Evolutionary conservation across 345 rosid genomes (phyloP), one percentile per base, ranked within the genome.

Genomic region (Eucalyptus microcorys): DNA sequence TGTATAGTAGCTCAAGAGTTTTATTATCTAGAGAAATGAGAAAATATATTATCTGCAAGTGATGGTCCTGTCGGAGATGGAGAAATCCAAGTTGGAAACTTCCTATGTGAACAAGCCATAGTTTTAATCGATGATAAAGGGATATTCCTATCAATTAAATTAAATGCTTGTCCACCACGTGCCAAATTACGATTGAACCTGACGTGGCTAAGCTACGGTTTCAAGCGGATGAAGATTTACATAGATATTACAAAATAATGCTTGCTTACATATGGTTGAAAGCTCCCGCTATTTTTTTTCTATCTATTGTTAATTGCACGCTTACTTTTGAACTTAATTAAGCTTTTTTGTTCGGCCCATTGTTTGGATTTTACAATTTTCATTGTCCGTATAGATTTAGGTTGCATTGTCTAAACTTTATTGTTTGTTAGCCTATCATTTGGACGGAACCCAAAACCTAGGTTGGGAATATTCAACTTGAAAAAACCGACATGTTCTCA

Each of bases 401-500:
- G 84, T 22, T 40, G 9, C 84, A 12, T 12, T 7, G 9, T 21
- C 27, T n/a, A n/a, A n/a, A n/a, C n/a, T n/a, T n/a, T n/a, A n/a
- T n/a, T n/a, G n/a, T n/a, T n/a, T n/a, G n/a, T n/a, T n/a, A n/a
- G n/a, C n/a, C n/a, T n/a, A n/a, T n/a, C n/a, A n/a, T n/a, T n/a
- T n/a, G n/a, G n/a, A n/a, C n/a, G n/a, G 1, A 24, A 55, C 61
- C 30, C 16, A 1, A 13, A 27, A 5, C 16, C 16, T 30, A 27
- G n/a, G n/a, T n/a, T n/a, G n/a, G n/a, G 2, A 1, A 8, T 61
- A 3, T 61, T 61, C 14, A 10, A 0, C 68, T 0, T 30, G 7
- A 14, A 64, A 14, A 64, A 64, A 64, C 3, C 5, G 1, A 64
- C n/a, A n/a, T n/a, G n/a, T n/a, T 0, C 19, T 14, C 3, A 14